A percentile compares a stretch with the other conserved stretches of the same genome.
These are phyloP conservation scores for Blechomonas ayalai DNA, from an alignment of 208 protist species.

Conservation along the genomic window DNA sequence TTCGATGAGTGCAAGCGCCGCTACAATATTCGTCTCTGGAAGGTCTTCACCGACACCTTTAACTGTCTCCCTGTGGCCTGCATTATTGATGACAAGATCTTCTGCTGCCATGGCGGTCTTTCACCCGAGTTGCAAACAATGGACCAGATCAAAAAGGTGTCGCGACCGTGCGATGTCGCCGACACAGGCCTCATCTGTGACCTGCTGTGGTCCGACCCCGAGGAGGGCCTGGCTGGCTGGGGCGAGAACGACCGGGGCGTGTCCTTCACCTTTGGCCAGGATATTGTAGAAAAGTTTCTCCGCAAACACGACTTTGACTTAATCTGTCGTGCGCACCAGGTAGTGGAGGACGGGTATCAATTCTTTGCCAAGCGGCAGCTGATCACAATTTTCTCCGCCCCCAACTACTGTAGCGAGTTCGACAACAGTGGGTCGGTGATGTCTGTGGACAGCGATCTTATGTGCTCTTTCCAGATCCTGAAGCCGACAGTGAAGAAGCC, in stretches of 20 bases:
- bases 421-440: conserved; percentile 99
- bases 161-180: conserved; percentile 98
- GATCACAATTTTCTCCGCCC: conserved; percentile 98
- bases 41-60: conserved; percentile 98
- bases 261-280: conserved; percentile 88
- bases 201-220: conserved; percentile 99
- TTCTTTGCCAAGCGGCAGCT: conserved; percentile 94
- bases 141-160: conserved; percentile 95
- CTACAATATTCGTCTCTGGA: conserved; percentile 99
- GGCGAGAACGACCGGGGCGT: conserved; percentile 92
- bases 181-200: conserved; percentile 99
- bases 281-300: conserved; percentile 94
- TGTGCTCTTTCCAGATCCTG: conserved; percentile 98
- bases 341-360: conserved; percentile 94
- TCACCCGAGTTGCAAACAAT: conserved; percentile 95
- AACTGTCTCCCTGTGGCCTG: conserved; percentile 98
- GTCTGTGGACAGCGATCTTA: conserved; percentile 96
- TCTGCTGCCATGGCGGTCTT: conserved; percentile 98
- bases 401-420: conserved; percentile 98
- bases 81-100: conserved; percentile 99
- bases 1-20: conserved; percentile 99
- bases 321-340: conserved; percentile 97
- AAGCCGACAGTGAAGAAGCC: conserved; percentile 89
- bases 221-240: conserved; percentile 89
- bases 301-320: conserved; percentile 94